These are phyloP conservation scores for Porogramme epimiltina DNA, from an alignment of 1,284 basidiomycete species.

Conservation along the genomic window DNA sequence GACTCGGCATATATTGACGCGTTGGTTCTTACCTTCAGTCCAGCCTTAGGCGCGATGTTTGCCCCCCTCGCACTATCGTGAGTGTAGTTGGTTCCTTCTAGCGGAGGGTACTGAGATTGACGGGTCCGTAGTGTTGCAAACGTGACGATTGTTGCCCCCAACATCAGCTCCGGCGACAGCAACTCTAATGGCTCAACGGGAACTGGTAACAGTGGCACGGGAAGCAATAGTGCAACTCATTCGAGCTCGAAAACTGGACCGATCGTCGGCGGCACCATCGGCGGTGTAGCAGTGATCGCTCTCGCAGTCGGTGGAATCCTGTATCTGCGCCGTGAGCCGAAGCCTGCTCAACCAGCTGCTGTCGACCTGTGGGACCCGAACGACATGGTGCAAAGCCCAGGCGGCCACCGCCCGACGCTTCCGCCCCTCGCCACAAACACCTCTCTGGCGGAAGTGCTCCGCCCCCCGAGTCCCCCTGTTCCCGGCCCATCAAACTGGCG, in stretches of 20 bases:
- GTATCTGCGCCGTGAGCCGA: too few relatives aligned
- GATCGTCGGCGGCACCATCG: slow-evolving; percentile 23
- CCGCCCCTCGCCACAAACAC: too few relatives aligned
- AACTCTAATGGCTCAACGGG: neutral
- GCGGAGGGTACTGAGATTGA: too few relatives aligned
- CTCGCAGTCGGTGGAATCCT: neutral
- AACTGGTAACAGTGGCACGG: neutral
- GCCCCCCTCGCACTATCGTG: slow-evolving; percentile 25
- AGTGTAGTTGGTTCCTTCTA: neutral
- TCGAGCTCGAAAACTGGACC: slow-evolving; percentile 6
- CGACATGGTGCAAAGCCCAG: too few relatives aligned
- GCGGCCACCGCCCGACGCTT: too few relatives aligned
- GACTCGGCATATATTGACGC: neutral
- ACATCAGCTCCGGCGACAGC: neutral
- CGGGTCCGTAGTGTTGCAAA: slow-evolving; percentile 20
- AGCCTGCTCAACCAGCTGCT: too few relatives aligned
- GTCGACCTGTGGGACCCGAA: too few relatives aligned
- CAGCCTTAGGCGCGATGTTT: slow-evolving; percentile 25
- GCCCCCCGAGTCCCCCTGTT: too few relatives aligned
- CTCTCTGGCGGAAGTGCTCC: too few relatives aligned
- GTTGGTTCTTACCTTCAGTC: slow-evolving; percentile 7
- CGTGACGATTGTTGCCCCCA: slow-evolving; percentile 8
- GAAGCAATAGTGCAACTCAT: neutral
- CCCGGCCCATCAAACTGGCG: too few relatives aligned
- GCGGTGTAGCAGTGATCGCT: slow-evolving; percentile 11